Percentiles rank a stretch among this genome's conserved stretches.
Conservation (phyloP, 1,284 basidiomycete species). For the Sanghuangporus weigelae region DNA sequence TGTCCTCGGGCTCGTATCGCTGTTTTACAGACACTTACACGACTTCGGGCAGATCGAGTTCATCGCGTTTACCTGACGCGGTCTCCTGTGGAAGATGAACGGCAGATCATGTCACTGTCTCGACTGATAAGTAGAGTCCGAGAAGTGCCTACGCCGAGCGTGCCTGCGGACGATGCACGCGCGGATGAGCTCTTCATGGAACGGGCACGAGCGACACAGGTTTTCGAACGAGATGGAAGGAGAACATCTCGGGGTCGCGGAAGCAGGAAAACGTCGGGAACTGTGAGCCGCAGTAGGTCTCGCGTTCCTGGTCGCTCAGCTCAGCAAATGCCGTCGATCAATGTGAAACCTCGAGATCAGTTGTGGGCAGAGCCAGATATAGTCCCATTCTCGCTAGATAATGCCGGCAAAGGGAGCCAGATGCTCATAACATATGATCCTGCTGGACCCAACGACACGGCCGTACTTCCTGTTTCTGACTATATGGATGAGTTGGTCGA, state of each 20-base stretch:
- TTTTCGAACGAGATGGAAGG: conserved; percentile 49
- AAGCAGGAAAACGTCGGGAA: conserved; percentile 36
- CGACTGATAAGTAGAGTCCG: conserved; percentile 11
- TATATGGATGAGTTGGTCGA: conserved; percentile 68
- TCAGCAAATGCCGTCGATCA: conserved; percentile 26
- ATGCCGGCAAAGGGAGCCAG: conserved; percentile 67
- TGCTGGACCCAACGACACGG: conserved; percentile 38
- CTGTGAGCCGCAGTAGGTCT: conserved; percentile 68
- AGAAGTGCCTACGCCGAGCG: neutral
- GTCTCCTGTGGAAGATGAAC: conserved; percentile 32
- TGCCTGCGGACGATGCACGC: conserved; percentile 20
- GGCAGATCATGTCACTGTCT: conserved; percentile 7
- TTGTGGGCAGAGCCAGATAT: conserved; percentile 82
- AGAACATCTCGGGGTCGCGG: conserved; percentile 55
- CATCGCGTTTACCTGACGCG: conserved; percentile 76
- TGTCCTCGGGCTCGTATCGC: conserved; percentile 65
- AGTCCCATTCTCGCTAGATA: conserved; percentile 61
- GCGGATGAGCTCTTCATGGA: conserved; percentile 30
- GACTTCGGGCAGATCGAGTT: conserved; percentile 86
- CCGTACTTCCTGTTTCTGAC: conserved; percentile 74
- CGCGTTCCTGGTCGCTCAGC: conserved; percentile 35
- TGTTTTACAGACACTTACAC: conserved; percentile 84
- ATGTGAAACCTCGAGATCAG: conserved; percentile 38
- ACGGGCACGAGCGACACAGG: conserved; percentile 40
- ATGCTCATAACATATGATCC: conserved; percentile 73